Percentiles rank a stretch among this genome's conserved stretches.
Conservation (phyloP, 192 early-diverging fungal genomes). For the Allomyces javanicus region DNA sequence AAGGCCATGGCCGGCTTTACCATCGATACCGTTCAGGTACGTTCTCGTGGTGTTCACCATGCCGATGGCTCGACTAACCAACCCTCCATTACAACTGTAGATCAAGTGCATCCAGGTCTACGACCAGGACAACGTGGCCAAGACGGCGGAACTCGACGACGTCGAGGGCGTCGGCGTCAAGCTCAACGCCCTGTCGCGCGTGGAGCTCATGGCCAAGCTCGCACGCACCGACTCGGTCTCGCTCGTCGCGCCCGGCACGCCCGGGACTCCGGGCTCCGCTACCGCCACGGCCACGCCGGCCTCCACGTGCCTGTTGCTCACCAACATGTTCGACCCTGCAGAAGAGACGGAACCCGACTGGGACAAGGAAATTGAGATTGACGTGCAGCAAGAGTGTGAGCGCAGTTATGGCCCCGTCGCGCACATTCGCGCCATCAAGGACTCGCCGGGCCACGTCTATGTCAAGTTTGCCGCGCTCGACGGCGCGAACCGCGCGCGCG, state of each 20-base stretch:
- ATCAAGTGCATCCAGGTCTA: conserved; percentile 4
- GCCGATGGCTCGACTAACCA: not conserved
- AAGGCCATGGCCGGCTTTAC: too few relatives aligned
- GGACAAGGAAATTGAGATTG: not conserved
- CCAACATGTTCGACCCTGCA: conserved; percentile 71
- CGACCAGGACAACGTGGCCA: not conserved
- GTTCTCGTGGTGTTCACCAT: too few relatives aligned
- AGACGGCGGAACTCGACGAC: conserved; percentile 13
- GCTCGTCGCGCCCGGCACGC: conserved; percentile 5
- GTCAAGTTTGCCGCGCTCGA: not conserved
- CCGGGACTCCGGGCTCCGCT: not conserved
- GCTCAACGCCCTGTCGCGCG: conserved; percentile 45
- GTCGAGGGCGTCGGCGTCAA: conserved; percentile 34
- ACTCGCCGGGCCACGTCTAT: not conserved
- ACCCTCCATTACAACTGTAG: conserved; percentile 6
- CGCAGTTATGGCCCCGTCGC: not conserved
- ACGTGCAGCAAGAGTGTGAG: not conserved
- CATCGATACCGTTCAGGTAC: too few relatives aligned
- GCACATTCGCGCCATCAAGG: not conserved
- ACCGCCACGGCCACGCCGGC: conserved; percentile 24
- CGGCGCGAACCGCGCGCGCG: not conserved
- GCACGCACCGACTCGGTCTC: conserved; percentile 24
- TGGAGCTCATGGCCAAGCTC: conserved; percentile 65
- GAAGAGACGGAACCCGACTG: conserved; percentile 13
- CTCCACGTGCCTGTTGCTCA: conserved; percentile 41